phyloP scores from a whole-genome alignment of 1,284 basidiomycete species.

The Ceratobasidium sp. region DNA sequence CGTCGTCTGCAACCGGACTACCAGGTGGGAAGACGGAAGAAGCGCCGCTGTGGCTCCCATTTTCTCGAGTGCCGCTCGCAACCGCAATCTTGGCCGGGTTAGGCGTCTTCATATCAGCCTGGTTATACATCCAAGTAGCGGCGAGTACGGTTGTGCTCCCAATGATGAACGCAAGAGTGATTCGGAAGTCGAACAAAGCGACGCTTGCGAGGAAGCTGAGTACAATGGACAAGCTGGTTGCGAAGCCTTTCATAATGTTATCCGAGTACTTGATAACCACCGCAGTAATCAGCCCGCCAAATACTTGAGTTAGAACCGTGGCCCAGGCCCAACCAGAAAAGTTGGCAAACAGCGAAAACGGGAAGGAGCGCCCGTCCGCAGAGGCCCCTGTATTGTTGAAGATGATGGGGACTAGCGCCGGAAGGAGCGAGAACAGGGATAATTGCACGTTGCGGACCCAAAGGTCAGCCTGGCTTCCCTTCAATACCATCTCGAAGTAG shows the following conservation, averaged over 20 bases:
- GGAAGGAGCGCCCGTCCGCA: constrained; percentile 49
- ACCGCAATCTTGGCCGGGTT: constrained; percentile 44
- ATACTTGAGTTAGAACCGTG: constrained; percentile 87
- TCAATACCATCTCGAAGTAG: constrained; percentile 98
- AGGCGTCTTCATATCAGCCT: constrained; percentile 52
- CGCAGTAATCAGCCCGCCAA: constrained; percentile 91
- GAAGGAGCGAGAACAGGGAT: constrained; percentile 91
- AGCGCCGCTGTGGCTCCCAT: constrained; percentile 37
- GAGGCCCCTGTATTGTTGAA: constrained; percentile 57
- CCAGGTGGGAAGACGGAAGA: constrained; percentile 45
- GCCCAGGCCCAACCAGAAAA: constrained; percentile 90
- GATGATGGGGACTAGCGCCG: constrained; percentile 86
- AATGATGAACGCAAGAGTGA: constrained; percentile 85
- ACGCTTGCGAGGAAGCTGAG: constrained; percentile 92
- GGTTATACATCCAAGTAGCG: constrained; percentile 92
- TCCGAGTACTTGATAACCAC: constrained; percentile 87
- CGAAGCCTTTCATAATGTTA: constrained; percentile 94
- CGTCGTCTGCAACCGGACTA: constrained; percentile 45
- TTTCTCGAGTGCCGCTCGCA: constrained; percentile 34
- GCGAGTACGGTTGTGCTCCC: constrained; percentile 85
- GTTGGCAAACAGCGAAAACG: constrained; percentile 68
- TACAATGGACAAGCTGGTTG: constrained; percentile 91
- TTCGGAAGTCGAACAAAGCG: constrained; percentile 85
- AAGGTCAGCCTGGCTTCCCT: constrained; percentile 86
- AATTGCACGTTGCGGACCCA: constrained; percentile 98